Conservation (phyloP, 768 basidiomycete species). For the Leccinum subtestaceum region DNA sequence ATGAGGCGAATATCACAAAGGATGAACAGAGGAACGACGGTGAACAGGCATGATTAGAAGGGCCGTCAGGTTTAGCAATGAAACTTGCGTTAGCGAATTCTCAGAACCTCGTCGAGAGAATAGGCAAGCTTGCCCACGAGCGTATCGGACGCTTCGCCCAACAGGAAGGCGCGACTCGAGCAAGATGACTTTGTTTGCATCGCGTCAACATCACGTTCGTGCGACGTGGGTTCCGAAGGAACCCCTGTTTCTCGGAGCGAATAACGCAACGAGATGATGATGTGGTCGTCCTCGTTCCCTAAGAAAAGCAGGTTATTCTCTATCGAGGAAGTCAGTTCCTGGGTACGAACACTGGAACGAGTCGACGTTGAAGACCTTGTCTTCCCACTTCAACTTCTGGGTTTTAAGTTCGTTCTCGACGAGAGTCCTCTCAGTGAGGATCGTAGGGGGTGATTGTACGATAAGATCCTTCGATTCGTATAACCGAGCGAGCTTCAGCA, state of each 20-base stretch:
- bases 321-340: slow-evolving; percentile 1
- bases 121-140: slow-evolving; percentile 26
- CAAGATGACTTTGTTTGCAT: slow-evolving; percentile 66
- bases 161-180: slow-evolving; percentile 39
- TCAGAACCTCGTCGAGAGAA: background rate
- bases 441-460: slow-evolving; percentile 81
- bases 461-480: slow-evolving; percentile 49
- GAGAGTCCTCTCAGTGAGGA: slow-evolving; percentile 47
- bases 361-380: slow-evolving; percentile 76
- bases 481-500: slow-evolving; percentile 51
- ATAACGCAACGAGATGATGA: slow-evolving; percentile 68
- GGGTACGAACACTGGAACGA: slow-evolving; percentile 68
- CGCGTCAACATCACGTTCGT: slow-evolving; percentile 87
- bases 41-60: background rate
- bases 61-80: background rate
- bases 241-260: slow-evolving; percentile 60
- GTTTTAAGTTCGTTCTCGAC: slow-evolving; percentile 56
- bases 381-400: slow-evolving; percentile 48
- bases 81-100: background rate
- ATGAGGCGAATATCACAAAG: background rate
- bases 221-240: slow-evolving; percentile 59
- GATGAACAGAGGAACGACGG: slow-evolving; percentile 4
- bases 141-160: slow-evolving; percentile 16
- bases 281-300: slow-evolving; percentile 82
- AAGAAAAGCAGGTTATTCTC: slow-evolving; percentile 8